These are phyloP conservation scores for Podaxis sp. DNA, from an alignment of 768 basidiomycete genomes.

Conservation along the genomic window DNA sequence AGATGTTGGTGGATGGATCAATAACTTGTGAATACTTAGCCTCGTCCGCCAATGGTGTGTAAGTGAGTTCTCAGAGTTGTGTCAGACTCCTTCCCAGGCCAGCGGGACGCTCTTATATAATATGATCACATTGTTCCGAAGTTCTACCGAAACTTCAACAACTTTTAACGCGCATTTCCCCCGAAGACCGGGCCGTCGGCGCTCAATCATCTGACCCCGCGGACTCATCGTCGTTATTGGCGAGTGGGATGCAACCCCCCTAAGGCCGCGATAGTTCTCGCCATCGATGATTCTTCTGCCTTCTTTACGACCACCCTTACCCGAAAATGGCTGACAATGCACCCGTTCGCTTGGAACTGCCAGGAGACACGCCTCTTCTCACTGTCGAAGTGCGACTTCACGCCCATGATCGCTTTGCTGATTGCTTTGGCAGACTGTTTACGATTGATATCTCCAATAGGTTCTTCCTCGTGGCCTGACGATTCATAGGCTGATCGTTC, in stretches of 20 bases:
- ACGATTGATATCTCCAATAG: constrained; percentile 31
- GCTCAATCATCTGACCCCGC: constrained; percentile 2
- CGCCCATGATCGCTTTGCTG: neutral
- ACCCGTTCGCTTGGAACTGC: constrained; percentile 54
- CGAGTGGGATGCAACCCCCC: neutral
- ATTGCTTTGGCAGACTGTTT: neutral
- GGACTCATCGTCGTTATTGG: neutral
- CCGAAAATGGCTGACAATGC: constrained; percentile 44
- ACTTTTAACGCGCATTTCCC: too few relatives aligned
- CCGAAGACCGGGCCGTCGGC: neutral
- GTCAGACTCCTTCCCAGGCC: too few relatives aligned
- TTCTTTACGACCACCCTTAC: constrained; percentile 5
- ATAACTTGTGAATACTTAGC: too few relatives aligned
- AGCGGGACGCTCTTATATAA: too few relatives aligned
- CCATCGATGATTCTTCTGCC: constrained; percentile 3
- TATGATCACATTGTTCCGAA: too few relatives aligned
- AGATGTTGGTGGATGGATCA: too few relatives aligned
- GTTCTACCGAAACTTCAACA: too few relatives aligned
- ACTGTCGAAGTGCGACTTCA: constrained; percentile 54
- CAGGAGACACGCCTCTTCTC: constrained; percentile 36
- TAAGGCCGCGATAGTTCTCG: neutral
- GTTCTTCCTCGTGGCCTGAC: constrained; percentile 68
- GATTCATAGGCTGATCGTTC: constrained; percentile 65
- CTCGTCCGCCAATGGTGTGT: too few relatives aligned
- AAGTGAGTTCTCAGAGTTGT: too few relatives aligned